Percentiles rank a stretch among this genome's conserved stretches.
Conservation (phyloP, 108 stramenopile species). For the Schizochytrium sp. region DNA sequence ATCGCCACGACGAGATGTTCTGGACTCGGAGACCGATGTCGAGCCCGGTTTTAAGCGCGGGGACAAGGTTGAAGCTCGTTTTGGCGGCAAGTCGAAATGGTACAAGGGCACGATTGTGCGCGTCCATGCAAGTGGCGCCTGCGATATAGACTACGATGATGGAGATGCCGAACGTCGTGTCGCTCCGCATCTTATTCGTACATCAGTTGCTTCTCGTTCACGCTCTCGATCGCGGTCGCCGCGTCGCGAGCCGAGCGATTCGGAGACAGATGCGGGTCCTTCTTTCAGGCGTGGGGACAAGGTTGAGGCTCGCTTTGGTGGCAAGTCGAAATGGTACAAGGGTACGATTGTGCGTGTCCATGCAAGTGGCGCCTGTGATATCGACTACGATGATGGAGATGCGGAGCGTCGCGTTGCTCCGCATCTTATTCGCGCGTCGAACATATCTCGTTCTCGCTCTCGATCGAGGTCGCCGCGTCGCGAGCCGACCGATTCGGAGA, state of each 20-base stretch:
- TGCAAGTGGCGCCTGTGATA: neutral
- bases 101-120: constrained; percentile 4
- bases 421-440: neutral
- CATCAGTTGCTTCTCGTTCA: neutral
- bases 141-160: neutral
- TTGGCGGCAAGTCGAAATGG: neutral
- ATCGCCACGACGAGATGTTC: neutral
- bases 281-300: neutral
- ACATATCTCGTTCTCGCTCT: neutral
- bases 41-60: neutral
- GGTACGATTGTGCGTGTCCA: neutral
- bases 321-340: neutral
- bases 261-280: neutral
- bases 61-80: constrained; percentile 51
- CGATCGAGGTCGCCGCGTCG: neutral
- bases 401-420: neutral
- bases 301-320: neutral
- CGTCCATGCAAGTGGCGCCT: neutral
- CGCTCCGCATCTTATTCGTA: neutral
- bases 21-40: neutral
- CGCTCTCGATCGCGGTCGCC: neutral
- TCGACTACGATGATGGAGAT: constrained; percentile 25
- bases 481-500: neutral
- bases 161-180: neutral
- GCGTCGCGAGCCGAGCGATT: neutral